Conservation (phyloP, 306 rosid genomes). For the Rubus parviflorus region DNA sequence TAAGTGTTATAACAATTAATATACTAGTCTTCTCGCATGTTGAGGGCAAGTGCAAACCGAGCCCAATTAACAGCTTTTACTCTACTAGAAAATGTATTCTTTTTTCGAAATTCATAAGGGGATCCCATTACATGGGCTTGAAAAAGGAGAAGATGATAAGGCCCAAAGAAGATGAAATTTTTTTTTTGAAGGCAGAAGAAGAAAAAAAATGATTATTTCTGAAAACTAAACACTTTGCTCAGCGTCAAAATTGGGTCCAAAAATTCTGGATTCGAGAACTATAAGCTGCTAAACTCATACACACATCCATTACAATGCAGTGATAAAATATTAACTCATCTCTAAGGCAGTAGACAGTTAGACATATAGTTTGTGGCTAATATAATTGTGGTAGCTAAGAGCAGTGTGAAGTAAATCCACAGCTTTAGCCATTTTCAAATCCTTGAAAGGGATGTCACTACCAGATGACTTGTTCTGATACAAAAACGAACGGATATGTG, state of each 20-base stretch:
- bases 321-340: neutral
- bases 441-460: neutral
- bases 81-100: neutral
- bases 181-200: too few species aligned
- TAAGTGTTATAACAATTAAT: too few species aligned
- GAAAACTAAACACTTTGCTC: neutral
- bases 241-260: neutral
- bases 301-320: neutral
- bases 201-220: neutral
- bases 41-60: neutral
- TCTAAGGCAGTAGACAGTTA: too few species aligned
- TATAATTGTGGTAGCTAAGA: neutral
- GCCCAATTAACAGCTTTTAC: neutral
- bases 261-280: neutral
- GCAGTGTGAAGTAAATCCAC: neutral
- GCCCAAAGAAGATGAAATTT: neutral
- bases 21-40: too few species aligned
- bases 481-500: neutral
- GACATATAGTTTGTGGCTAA: too few species aligned
- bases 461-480: neutral
- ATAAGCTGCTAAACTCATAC: neutral
- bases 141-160: neutral
- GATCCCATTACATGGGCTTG: neutral
- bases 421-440: neutral
- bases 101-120: neutral